phyloP scores from a whole-genome alignment of 2,329 filamentous ascomycete species.

The Rugonectria rugulosa region DNA sequence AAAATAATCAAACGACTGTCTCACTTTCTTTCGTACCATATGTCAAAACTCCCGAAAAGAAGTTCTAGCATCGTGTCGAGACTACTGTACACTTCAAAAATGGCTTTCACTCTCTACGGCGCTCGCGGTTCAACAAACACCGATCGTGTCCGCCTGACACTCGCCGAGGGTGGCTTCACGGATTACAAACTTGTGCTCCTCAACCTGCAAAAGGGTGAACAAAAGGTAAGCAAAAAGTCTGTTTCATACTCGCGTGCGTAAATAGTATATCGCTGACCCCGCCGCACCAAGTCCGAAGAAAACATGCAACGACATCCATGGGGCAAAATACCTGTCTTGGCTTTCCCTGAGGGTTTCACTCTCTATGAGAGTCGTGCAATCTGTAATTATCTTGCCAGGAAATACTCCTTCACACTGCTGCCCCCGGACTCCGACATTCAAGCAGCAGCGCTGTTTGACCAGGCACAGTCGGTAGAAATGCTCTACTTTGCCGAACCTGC shows the following conservation, averaged over 20 bases:
- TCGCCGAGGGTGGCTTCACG: conserved; percentile 53
- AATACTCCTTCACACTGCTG: conserved; percentile 54
- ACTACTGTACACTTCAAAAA: conserved; percentile 43
- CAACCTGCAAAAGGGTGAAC: conserved; percentile 49
- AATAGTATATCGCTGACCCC: conserved; percentile 31
- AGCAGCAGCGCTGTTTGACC: conserved; percentile 52
- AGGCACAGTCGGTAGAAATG: conserved; percentile 51
- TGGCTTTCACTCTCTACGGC: conserved; percentile 53
- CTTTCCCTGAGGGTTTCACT: conserved; percentile 50
- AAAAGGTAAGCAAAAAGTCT: conserved; percentile 46
- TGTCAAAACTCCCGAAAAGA: conserved; percentile 41
- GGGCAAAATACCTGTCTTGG: conserved; percentile 51
- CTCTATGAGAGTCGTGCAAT: conserved; percentile 57
- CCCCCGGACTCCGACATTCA: conserved; percentile 48
- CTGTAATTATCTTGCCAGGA: conserved; percentile 54
- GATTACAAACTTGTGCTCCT: conserved; percentile 50
- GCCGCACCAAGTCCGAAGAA: conserved; percentile 43
- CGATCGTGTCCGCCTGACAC: conserved; percentile 51
- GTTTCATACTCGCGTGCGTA: neutral
- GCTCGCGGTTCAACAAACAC: conserved; percentile 51
- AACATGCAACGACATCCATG: conserved; percentile 50
- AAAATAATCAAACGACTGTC: too few species aligned
- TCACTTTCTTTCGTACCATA: conserved; percentile 17
- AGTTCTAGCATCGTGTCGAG: conserved; percentile 37
- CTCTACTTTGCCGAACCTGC: conserved; percentile 54